phyloP scores from a whole-genome alignment of 2,329 filamentous ascomycete species.

The Tolypocladium ophioglossoides region DNA sequence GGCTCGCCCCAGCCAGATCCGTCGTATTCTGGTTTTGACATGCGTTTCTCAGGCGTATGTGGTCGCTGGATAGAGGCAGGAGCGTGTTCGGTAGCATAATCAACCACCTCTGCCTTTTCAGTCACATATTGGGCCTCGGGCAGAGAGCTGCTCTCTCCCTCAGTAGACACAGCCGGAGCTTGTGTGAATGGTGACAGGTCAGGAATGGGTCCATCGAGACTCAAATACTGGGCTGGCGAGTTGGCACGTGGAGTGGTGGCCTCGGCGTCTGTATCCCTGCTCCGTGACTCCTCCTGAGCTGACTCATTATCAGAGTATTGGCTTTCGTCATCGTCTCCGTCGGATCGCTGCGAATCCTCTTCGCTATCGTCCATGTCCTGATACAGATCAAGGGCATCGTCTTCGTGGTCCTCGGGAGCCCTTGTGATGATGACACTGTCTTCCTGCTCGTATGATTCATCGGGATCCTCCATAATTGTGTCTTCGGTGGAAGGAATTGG shows the following conservation, averaged over 20 bases:
- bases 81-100: constrained; percentile 13
- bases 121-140: neutral
- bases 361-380: constrained; percentile 54
- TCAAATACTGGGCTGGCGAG: constrained; percentile 10
- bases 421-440: constrained; percentile 58
- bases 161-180: neutral
- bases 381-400: constrained; percentile 58
- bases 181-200: constrained; percentile 18
- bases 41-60: constrained; percentile 35
- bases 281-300: constrained; percentile 9
- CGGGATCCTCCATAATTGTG: constrained; percentile 43
- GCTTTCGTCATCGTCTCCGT: constrained; percentile 30
- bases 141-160: neutral
- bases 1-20: constrained; percentile 50
- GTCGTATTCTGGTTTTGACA: constrained; percentile 53
- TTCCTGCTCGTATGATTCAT: constrained; percentile 38
- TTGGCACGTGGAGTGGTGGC: constrained; percentile 38
- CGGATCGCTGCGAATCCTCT: constrained; percentile 39
- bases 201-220: constrained; percentile 16
- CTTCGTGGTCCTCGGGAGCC: constrained; percentile 48
- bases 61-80: constrained; percentile 30
- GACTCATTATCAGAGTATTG: constrained; percentile 22
- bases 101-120: constrained; percentile 14
- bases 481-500: constrained; percentile 82
- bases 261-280: constrained; percentile 30